Percentiles rank a stretch among this genome's conserved stretches.
phyloP scores from a whole-genome alignment of 1,139 yeast species.

The Candida smagusa region DNA sequence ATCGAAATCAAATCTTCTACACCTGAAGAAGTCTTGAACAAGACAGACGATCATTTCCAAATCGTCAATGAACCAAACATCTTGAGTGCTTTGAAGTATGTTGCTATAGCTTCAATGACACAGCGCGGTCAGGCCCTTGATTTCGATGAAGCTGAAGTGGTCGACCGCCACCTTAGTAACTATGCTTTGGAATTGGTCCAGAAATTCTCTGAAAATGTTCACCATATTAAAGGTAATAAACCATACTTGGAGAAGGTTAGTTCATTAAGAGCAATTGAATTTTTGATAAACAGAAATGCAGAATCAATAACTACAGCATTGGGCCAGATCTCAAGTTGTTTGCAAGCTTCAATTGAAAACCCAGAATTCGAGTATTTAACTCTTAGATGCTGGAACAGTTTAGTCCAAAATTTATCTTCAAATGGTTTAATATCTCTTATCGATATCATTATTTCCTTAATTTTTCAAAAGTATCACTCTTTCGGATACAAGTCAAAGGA shows the following conservation, averaged over 20 bases:
- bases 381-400: conserved; percentile 62
- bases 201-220: conserved; percentile 73
- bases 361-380: conserved; percentile 60
- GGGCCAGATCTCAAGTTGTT: conserved; percentile 84
- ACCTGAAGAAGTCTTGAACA: conserved; percentile 1
- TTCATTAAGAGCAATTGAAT: conserved; percentile 71
- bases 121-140: conserved; percentile 10
- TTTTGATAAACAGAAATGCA: conserved; percentile 61
- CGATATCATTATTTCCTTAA: conserved; percentile 43
- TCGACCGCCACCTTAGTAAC: conserved; percentile 39
- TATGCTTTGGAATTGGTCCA: conserved; percentile 78
- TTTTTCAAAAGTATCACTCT: conserved; percentile 59
- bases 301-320: conserved; percentile 67
- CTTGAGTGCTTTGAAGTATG: conserved; percentile 36
- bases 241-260: conserved; percentile 71
- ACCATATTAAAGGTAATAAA: conserved; percentile 66
- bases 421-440: conserved; percentile 49
- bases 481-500: conserved; percentile 48
- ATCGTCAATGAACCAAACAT: conserved; percentile 30
- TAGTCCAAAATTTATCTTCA: conserved; percentile 49
- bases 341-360: conserved; percentile 75
- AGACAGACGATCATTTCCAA: neutral
- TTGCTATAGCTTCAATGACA: conserved; percentile 29
- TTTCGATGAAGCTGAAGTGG: conserved; percentile 3
- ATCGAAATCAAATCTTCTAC: conserved; percentile 28